These are phyloP conservation scores for Kluyveromyces dobzhanskii DNA, from an alignment of 805 yeast genomes.

Conservation along the genomic window DNA sequence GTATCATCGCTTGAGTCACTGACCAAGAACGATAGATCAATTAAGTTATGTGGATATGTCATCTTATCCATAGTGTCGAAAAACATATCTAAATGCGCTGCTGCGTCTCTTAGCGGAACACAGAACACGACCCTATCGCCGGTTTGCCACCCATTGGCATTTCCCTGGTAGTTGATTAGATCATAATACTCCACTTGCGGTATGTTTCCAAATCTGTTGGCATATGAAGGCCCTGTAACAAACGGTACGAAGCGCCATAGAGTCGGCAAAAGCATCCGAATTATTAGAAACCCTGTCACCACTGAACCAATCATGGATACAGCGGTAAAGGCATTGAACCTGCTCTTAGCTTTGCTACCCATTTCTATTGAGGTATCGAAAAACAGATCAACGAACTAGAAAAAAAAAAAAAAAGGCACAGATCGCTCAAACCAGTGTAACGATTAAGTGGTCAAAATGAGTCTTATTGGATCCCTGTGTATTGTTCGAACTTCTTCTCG, in stretches of 20 bases:
- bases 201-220: conserved; percentile 17
- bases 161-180: conserved; percentile 53
- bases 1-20: conserved; percentile 89
- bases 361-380: too few relatives aligned
- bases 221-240: neutral
- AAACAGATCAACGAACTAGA: too few relatives aligned
- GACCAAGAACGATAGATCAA: conserved; percentile 78
- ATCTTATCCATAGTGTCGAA: conserved; percentile 71
- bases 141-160: conserved; percentile 69
- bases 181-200: conserved; percentile 62
- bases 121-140: conserved; percentile 75
- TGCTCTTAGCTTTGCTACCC: neutral
- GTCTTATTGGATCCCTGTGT: too few relatives aligned
- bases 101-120: conserved; percentile 90
- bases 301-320: conserved; percentile 8
- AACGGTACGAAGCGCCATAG: conserved; percentile 11
- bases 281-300: conserved; percentile 3
- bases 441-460: too few relatives aligned
- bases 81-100: conserved; percentile 82
- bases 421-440: too few relatives aligned
- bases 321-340: neutral
- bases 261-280: conserved; percentile 7
- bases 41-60: conserved; percentile 79
- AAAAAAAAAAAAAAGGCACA: too few relatives aligned
- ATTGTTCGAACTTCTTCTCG: too few relatives aligned